Base-by-base conservation (phyloP, 2,329 filamentous ascomycete species). In the Madurella fahalii region DNA sequence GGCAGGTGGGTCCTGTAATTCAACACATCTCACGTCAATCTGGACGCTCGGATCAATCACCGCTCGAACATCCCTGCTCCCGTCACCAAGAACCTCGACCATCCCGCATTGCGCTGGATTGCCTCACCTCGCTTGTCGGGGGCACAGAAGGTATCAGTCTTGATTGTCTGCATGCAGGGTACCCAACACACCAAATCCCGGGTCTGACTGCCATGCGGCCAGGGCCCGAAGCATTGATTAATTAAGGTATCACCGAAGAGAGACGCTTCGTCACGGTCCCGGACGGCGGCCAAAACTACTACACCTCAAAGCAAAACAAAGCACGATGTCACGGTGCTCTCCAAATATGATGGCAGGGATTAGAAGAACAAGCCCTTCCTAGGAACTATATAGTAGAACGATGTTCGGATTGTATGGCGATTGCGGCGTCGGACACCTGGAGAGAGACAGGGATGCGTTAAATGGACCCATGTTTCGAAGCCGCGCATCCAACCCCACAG, bases 1-100 rank as follows among this genome's bases (percentile, higher is more conserved):
- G 54, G 51, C 47, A 31, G 53, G 57, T 58, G 61, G 59, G 50
- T 39, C 52, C 41, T n/a, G 44, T 50, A 53, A 51, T 52, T 47
- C 42, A 45, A 52, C 48, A 25, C 34, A 50, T 47, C 50, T 40
- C 41, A 30, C 50, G 25, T 30, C 44, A 37, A 41, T 47, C 40
- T 44, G 48, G 42, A 25, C 50, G n/a, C n/a, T n/a, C n/a, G n/a
- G n/a, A n/a, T n/a, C n/a, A n/a, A n/a, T n/a, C 57, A 40, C 48
- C 48, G 13, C 12, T 31, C 11, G 20, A 50, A 34, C 34, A 25
- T 7, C 54, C 53, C 53, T 43, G 50, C 40, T 18, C 47, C 25
- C 25, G 25, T 25, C 25, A 25, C 25, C 25, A 7, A 25, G 25
- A 25, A 25, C 25, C 25, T 25, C 25, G 25, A 25, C n/a, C 57